Evolutionary conservation across 2,329 filamentous ascomycete genomes (phyloP).

Genomic region (Cladosporium cucumerinum): DNA sequence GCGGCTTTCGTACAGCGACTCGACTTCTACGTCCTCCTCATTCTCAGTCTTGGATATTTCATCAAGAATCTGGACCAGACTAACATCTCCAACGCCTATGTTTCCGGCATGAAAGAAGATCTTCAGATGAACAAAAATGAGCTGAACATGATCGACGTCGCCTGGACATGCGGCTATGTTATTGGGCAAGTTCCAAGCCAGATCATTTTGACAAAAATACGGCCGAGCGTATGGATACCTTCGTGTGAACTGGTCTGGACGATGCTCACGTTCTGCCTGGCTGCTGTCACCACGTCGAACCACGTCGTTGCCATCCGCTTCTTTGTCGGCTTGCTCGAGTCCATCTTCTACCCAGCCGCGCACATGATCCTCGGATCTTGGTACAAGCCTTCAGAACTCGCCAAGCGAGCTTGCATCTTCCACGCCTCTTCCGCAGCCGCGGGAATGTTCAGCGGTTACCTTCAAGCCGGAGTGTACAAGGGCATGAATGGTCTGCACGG

Average conservation of each 20-base stretch:
- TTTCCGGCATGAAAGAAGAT: conserved; percentile 53
- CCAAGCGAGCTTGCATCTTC: conserved; percentile 53
- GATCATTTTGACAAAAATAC: conserved; percentile 49
- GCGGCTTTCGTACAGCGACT: conserved; percentile 27
- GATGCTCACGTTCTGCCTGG: conserved; percentile 46
- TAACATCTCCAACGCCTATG: conserved; percentile 44
- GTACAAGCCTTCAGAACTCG: conserved; percentile 51
- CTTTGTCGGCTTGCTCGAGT: conserved; percentile 50
- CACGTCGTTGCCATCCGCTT: conserved; percentile 50
- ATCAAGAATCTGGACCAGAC: conserved; percentile 47
- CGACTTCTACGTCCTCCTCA: conserved; percentile 26
- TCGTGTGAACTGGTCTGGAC: conserved; percentile 49
- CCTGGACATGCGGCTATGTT: conserved; percentile 58
- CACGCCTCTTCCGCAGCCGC: conserved; percentile 47
- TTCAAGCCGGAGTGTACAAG: conserved; percentile 53
- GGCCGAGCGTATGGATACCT: conserved; percentile 49
- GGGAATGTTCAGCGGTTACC: conserved; percentile 51
- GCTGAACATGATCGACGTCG: conserved; percentile 54
- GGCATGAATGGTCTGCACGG: conserved; percentile 39
- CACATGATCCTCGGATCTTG: conserved; percentile 50
- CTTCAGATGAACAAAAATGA: conserved; percentile 52
- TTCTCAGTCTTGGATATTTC: conserved; percentile 41
- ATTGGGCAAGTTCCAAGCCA: conserved; percentile 42
- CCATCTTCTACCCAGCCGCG: conserved; percentile 52
- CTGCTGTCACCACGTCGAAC: conserved; percentile 39